Conservation (phyloP, 352 stramenopile genomes). For the Aphanomyces stellatus region DNA sequence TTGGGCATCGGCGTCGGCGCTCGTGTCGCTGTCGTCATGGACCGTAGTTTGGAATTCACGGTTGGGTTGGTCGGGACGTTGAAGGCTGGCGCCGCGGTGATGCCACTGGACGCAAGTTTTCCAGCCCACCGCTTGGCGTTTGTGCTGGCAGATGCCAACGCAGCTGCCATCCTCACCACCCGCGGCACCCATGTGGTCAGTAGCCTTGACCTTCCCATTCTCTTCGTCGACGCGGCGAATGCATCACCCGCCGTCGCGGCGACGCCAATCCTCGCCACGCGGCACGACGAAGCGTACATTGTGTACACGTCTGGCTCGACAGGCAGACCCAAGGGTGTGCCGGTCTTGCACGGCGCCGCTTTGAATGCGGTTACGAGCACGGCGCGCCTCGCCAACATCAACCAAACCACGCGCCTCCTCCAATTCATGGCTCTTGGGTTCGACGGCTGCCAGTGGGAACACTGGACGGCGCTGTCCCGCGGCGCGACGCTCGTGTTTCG, state of each 20-base stretch:
- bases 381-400: neutral
- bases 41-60: neutral
- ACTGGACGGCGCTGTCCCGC: neutral
- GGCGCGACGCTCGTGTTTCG: neutral
- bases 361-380: neutral
- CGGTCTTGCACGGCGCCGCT: neutral
- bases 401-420: neutral
- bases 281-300: neutral
- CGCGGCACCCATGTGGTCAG: too few relatives aligned
- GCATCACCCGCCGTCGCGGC: too few relatives aligned
- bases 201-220: too few relatives aligned
- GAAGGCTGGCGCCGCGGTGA: neutral
- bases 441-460: neutral
- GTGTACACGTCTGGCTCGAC: slow-evolving; percentile 3
- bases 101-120: neutral
- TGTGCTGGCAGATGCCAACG: neutral
- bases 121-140: neutral
- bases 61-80: neutral
- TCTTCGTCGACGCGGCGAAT: too few relatives aligned
- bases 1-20: neutral
- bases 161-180: neutral
- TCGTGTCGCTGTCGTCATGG: neutral
- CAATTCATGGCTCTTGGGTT: neutral
- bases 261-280: neutral
- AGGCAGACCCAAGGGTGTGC: neutral